A percentile compares a stretch with the other conserved stretches of the same genome.
These are phyloP conservation scores for Rhodomyrtus tomentosa DNA, from an alignment of 345 rosid species.

Conservation along the genomic window DNA sequence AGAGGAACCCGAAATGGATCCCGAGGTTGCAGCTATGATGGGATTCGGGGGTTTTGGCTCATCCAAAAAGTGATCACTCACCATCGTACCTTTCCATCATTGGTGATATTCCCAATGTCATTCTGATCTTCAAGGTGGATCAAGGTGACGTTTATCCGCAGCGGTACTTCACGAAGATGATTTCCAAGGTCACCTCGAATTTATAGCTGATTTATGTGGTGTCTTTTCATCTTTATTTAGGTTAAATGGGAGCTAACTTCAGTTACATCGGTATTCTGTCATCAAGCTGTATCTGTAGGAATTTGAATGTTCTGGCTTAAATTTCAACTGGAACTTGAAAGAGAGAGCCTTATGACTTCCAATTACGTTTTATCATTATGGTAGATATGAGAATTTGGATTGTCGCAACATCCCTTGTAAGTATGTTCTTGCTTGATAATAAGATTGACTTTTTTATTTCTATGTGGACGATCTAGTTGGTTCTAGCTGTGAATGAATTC, in stretches of 20 bases:
- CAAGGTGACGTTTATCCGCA: background rate
- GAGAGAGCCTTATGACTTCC: background rate
- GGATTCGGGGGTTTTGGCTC: slow-evolving; percentile 93
- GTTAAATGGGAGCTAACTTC: background rate
- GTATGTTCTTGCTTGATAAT: background rate
- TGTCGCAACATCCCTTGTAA: background rate
- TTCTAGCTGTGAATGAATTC: background rate
- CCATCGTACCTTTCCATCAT: background rate
- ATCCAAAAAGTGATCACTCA: slow-evolving; percentile 43
- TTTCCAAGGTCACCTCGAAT: background rate
- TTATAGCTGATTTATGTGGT: background rate
- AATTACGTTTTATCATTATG: background rate
- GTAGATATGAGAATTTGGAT: background rate
- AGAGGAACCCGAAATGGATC: slow-evolving; percentile 77
- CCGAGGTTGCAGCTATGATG: slow-evolving; percentile 95
- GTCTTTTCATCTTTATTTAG: background rate
- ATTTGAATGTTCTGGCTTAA: background rate
- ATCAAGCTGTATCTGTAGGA: background rate
- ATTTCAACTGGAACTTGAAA: background rate
- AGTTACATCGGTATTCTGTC: background rate
- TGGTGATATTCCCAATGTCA: background rate
- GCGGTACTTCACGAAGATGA: background rate
- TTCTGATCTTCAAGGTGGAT: background rate
- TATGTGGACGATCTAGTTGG: background rate
- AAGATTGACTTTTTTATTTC: background rate